Evolutionary conservation across 352 stramenopile species (phyloP), one percentile per base, ranked within the genome.

Genomic region (Phytophthora pseudosyringae): DNA sequence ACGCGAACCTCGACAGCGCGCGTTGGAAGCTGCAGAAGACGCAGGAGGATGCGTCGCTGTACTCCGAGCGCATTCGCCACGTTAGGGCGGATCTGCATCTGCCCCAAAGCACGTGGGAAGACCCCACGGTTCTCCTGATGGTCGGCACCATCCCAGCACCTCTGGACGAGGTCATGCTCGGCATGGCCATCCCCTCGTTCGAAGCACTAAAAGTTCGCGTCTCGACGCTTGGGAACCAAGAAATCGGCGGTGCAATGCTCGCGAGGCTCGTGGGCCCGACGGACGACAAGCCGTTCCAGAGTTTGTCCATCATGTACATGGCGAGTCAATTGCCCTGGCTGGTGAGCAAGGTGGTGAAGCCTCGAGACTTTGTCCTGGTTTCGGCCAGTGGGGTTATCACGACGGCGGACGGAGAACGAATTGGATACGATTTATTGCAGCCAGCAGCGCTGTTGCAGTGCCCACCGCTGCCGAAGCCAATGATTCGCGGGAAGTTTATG

Each of bases 101-200:
- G 3, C 69, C 69, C 1, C 58, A 61, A 10, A 61, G 69, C 43
- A 63, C 55, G 33, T 78, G 65, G 70, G 39, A 58, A 5, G 57
- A 75, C 13, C 70, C 70, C 2, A 56, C 59, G 2, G 59, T 69
- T 5, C 51, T 86, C 21, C 59, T 82, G 16, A 69, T 73, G 46
- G 73, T 78, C 18, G 78, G 78, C 7, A 76, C 63, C 3, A 80
- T 87, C 38, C 72, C 45, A 25, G 69, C 65, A 7, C 43, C 65
- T 25, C 46, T 90, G 16, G 71, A 88, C 25, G 77, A 89, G 31
- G 66, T 88, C 55, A 88, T 90, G 79, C 81, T 83, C 49, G 80
- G 83, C 16, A 73, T 86, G 49, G 13, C 64, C 1, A 56, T 59
- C 0, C 64, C 68, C 1, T 70, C 75, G 11, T 80, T 84, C n/a